Conservation (phyloP, 164 flowering plant species). For the Protea cynaroides region DNA sequence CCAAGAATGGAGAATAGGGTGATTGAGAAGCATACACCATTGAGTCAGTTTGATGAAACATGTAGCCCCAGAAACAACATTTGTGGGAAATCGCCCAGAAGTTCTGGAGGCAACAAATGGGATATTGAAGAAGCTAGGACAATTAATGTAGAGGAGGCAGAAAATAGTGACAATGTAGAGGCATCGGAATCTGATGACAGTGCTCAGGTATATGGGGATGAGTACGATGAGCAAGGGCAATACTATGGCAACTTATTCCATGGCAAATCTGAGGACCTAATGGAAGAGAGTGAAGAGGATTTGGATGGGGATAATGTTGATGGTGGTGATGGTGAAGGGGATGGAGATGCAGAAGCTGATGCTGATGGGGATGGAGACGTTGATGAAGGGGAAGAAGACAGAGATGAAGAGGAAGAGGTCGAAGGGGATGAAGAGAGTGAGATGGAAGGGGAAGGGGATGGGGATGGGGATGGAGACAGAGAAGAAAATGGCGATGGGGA, state of each 20-base stretch:
- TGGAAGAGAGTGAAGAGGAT: conserved; percentile 37
- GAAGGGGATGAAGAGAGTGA: conserved; percentile 32
- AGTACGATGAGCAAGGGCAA: conserved; percentile 34
- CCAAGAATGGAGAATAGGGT: conserved; percentile 33
- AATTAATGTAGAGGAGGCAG: conserved; percentile 27
- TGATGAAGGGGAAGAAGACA: no score
- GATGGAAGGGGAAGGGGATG: conserved; percentile 22
- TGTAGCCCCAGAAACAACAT: conserved; percentile 9
- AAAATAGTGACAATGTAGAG: conserved; percentile 35
- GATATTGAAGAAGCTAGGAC: conserved; percentile 25
- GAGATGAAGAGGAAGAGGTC: conserved; percentile 19
- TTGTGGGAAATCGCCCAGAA: conserved; percentile 14
- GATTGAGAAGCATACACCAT: conserved; percentile 9
- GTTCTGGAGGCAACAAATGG: conserved; percentile 27
- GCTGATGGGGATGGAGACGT: conserved; percentile 27
- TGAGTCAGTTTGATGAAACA: conserved; percentile 6
- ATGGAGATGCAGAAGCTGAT: conserved; percentile 17
- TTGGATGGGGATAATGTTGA: conserved; percentile 24
- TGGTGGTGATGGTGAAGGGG: conserved; percentile 13
- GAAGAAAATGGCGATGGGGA: conserved; percentile 25
- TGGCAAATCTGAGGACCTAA: conserved; percentile 20
- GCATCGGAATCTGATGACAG: conserved; percentile 49
- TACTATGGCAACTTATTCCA: conserved; percentile 21
- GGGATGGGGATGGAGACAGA: conserved; percentile 22
- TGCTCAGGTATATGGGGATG: conserved; percentile 43